Conservation (phyloP, 106 monocot genomes). For the Xerophyta viscosa region DNA sequence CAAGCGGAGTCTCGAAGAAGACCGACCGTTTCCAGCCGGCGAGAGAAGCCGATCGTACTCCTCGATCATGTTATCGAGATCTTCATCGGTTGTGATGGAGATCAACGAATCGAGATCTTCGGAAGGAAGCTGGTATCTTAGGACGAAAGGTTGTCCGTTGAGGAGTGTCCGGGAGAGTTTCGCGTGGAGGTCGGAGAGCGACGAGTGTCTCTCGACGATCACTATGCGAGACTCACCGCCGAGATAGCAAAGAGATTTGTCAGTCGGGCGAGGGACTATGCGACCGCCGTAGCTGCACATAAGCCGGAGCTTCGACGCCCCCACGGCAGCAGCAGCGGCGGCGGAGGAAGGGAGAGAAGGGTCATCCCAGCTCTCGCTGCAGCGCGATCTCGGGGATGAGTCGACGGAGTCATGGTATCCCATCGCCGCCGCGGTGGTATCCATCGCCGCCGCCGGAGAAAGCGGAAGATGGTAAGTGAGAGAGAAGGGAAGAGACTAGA, state of each 20-base stretch:
- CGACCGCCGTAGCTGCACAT: conserved; percentile 98
- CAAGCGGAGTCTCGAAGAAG: conserved; percentile 56
- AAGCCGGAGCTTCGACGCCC: conserved; percentile 52
- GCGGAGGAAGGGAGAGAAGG: conserved; percentile 28
- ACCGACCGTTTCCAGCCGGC: conserved; percentile 3
- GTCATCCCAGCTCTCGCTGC: conserved; percentile 88
- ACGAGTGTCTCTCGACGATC: conserved; percentile 60
- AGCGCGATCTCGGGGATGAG: conserved; percentile 79
- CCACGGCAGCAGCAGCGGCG: conserved; percentile 12
- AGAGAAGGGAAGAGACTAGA: too few relatives aligned
- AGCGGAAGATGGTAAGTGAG: too few relatives aligned
- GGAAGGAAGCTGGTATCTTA: conserved; percentile 96
- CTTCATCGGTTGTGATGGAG: conserved; percentile 90
- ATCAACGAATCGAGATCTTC: conserved; percentile 97
- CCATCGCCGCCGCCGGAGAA: too few relatives aligned
- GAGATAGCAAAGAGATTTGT: conserved; percentile 88
- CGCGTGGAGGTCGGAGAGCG: conserved; percentile 54
- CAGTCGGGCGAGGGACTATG: conserved; percentile 89
- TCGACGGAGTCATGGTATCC: conserved; percentile 68
- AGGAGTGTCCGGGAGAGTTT: conserved; percentile 64
- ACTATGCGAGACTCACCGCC: conserved; percentile 93
- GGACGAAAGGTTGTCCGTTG: conserved; percentile 40
- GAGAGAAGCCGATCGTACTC: conserved; percentile 67
- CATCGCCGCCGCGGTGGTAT: conserved; percentile 9
- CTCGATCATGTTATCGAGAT: conserved; percentile 97